Evolutionary conservation across 305 asterid genomes (phyloP), one percentile per base, ranked within the genome.

Genomic region (Ajuga reptans): DNA sequence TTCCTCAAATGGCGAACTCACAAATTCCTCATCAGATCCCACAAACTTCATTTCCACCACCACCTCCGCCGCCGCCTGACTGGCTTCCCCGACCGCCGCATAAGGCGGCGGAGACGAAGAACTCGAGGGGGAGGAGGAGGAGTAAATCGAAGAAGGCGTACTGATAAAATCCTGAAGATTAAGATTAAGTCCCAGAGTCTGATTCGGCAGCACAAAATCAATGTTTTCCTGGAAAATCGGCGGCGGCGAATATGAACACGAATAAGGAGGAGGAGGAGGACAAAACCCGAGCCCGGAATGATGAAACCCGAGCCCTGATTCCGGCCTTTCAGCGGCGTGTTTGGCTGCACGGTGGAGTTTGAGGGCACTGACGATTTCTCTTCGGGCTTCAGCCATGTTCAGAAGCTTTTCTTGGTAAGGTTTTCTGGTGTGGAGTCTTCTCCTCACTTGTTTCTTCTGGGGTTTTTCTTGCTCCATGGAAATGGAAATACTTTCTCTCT

Each of bases 371-470:
- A 90, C 98, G 24, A 92, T 92, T 60, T 92, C 97, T 24, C 95
- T 76, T 14, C 97, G 78, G 14, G 98, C 98, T 70, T 90, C 98
- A 5, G 98, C 98, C 98, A 92, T 90, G 75, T 92, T 92, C 1
- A 92, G 84, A 8, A 89, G 86, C 86, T 90, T 86, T 15, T 92
- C 96, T 66, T 88, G 97, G 56, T 88, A 89, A 49, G 98, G 96
- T 53, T 87, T 84, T 65, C 84, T 80, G 18, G 96, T 83, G 69
- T 88, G 96, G 27, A 86, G 89, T 64, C 98, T 84, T 58, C 96
- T 77, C 55, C 98, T 69, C 12, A 82, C 96, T 72, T 87, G 96
- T 54, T 92, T 89, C 60, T 86, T 87, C 56, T 27, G 36, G 18
- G 41, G 43, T 0, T 34, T 34, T 3, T 5, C 12, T 0, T 14